Evolutionary conservation across 371 early-diverging fungal species (phyloP).

Genomic region (Apophysomyces ossiformis): DNA sequence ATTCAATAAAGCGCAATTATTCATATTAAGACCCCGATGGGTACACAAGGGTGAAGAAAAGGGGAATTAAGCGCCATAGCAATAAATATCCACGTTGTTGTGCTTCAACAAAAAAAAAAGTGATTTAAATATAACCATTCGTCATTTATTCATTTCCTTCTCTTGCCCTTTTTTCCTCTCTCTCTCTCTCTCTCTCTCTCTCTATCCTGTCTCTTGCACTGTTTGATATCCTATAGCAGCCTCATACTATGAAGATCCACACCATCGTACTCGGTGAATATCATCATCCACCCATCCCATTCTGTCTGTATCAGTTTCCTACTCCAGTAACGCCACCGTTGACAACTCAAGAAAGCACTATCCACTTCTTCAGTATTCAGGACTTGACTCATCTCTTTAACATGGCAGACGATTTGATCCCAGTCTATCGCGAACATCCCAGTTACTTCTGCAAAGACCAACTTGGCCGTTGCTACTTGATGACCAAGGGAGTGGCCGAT

Average conservation of each 20-base stretch:
- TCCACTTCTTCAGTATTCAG: conserved; percentile 24
- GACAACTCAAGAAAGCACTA: conserved; percentile 10
- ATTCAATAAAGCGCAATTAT: conserved; percentile 11
- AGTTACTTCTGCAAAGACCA: conserved; percentile 28
- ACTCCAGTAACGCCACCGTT: conserved; percentile 30
- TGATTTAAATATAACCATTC: conserved; percentile 4
- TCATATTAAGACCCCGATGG: conserved; percentile 11
- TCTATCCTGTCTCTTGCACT: neutral
- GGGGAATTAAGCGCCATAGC: conserved; percentile 2
- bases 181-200: neutral
- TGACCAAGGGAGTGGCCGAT: conserved; percentile 20
- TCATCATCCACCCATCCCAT: conserved; percentile 19
- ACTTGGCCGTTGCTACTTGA: conserved; percentile 21
- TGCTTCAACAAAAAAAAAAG: conserved; percentile 6
- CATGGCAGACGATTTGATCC: conserved; percentile 9
- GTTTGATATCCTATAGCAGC: no score
- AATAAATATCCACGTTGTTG: conserved; percentile 6
- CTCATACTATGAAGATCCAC: conserved; percentile 1
- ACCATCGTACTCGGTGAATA: conserved; percentile 22
- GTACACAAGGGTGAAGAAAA: conserved; percentile 11
- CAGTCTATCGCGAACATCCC: conserved; percentile 19
- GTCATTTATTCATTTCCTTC: conserved; percentile 2
- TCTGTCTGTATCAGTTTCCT: conserved; percentile 28
- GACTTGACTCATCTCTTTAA: conserved; percentile 23
- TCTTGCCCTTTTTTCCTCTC: neutral